Evolutionary conservation across 495 filamentous ascomycete species (phyloP), one percentile per base, ranked within the genome.

Genomic region (Platismatia glauca): DNA sequence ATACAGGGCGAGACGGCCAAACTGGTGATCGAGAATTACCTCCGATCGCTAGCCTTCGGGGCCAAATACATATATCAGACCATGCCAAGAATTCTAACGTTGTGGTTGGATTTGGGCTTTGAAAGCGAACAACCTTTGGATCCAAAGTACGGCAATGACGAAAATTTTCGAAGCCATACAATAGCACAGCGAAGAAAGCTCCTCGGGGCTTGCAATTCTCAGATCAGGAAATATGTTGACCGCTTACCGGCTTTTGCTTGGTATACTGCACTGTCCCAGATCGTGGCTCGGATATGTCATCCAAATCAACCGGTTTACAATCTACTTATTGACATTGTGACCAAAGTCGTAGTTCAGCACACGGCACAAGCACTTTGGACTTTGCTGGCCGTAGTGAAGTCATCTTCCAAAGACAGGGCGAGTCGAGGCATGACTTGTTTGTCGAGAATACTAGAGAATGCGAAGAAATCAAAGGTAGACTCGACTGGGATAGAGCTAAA

Each of bases 41-140:
- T 96, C 50, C 83, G 94, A 58, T 93, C 93, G 31, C 79, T 97
- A 46, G 82, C 81, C 24, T 92, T 85, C 70, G 94, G 94, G 11
- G 89, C 88, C 43, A 99, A 97, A 75, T 97, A 97, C 71, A 84
- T 95, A 29, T 95, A 92, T 67, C 90, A 97, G 69, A 96, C 91
- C 0, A 76, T 99, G 37, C 94, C 94, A 15, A 86, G 92, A 57
- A 76, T 96, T 27, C 71, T 99, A 31, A 97, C 95, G 0, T 79
- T 99, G 20, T 99, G 94, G 91, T 78, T 97, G 35, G 94, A 97
- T 70, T 81, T 97, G 60, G 92, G 90, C 7, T 84, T 85, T 9
- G 84, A 88, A 55, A 80, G 89, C 53, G 79, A 86, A 60, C 83
- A 86, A 64, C 75, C 82, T 29, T 75, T 88, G 39, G 88, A 90